These are phyloP conservation scores for Ormosia emarginata DNA, from an alignment of 306 rosid genomes.

Conservation along the genomic window DNA sequence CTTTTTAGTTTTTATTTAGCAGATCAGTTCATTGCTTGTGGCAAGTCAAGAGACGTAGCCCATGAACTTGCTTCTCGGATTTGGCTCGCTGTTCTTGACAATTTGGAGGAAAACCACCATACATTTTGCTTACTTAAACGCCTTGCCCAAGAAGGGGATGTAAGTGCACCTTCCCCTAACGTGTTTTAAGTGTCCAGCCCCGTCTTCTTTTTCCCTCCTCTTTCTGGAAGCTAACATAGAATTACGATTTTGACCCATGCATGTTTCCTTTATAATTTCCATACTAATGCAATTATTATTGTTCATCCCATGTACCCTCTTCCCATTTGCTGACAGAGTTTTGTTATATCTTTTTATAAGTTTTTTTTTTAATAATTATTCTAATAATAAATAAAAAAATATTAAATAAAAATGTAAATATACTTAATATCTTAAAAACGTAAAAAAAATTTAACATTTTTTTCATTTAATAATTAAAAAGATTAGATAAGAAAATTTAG, in stretches of 20 bases:
- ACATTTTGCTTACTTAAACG: constrained; percentile 61
- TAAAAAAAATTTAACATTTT: too few relatives aligned
- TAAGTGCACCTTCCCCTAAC: constrained; percentile 33
- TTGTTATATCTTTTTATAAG: too few relatives aligned
- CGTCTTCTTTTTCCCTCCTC: neutral
- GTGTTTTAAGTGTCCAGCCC: neutral
- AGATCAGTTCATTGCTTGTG: constrained; percentile 81
- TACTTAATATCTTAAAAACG: too few relatives aligned
- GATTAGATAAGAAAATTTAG: too few relatives aligned
- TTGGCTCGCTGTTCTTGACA: constrained; percentile 78
- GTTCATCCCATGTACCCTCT: neutral
- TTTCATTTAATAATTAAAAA: too few relatives aligned
- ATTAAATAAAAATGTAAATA: too few relatives aligned
- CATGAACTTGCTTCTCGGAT: constrained; percentile 65
- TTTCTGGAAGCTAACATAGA: neutral
- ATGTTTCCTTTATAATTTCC: neutral
- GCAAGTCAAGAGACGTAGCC: constrained; percentile 69
- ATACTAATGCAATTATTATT: neutral
- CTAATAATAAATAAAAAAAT: too few relatives aligned
- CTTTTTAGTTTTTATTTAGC: constrained; percentile 1
- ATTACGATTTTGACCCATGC: neutral
- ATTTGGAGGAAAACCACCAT: constrained; percentile 58
- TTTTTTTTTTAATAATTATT: too few relatives aligned
- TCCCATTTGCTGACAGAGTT: too few relatives aligned
- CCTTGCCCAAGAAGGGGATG: constrained; percentile 73